Conservation (phyloP, 139 green algal genomes). For the Monoraphidium neglectum region DNA sequence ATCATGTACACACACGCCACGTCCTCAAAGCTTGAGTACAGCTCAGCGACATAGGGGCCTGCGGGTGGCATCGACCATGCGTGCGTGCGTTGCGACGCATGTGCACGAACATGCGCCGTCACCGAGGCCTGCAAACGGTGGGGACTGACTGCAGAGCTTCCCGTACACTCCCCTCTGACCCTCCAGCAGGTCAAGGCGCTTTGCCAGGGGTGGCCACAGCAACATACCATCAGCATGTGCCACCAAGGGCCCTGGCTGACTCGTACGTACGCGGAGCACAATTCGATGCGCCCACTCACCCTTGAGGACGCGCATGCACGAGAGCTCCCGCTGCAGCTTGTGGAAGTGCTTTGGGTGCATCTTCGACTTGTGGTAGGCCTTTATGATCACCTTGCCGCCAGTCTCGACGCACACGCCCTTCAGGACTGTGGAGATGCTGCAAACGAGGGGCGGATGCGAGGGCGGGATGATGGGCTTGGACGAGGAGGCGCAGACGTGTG, state of each 20-base stretch:
- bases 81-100: too few relatives aligned
- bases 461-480: neutral
- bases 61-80: too few relatives aligned
- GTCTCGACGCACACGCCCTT: conserved; percentile 52
- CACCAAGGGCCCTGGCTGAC: neutral
- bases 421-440: conserved; percentile 76
- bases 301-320: conserved; percentile 32
- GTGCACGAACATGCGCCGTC: too few relatives aligned
- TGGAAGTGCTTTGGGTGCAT: conserved; percentile 71
- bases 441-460: neutral
- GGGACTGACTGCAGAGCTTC: too few relatives aligned
- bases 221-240: too few relatives aligned
- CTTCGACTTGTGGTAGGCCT: conserved; percentile 77
- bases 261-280: too few relatives aligned
- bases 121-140: too few relatives aligned
- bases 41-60: conserved; percentile 54
- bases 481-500: too few relatives aligned
- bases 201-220: too few relatives aligned
- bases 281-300: too few relatives aligned
- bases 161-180: too few relatives aligned
- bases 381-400: conserved; percentile 68
- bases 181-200: too few relatives aligned
- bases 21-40: conserved; percentile 70
- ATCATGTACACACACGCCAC: conserved; percentile 62
- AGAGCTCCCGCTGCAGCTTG: conserved; percentile 67